Percentiles rank a stretch among this genome's conserved stretches.
These are phyloP conservation scores for Actinidia chinensis DNA, from an alignment of 179 eudicot genomes.

Conservation along the genomic window DNA sequence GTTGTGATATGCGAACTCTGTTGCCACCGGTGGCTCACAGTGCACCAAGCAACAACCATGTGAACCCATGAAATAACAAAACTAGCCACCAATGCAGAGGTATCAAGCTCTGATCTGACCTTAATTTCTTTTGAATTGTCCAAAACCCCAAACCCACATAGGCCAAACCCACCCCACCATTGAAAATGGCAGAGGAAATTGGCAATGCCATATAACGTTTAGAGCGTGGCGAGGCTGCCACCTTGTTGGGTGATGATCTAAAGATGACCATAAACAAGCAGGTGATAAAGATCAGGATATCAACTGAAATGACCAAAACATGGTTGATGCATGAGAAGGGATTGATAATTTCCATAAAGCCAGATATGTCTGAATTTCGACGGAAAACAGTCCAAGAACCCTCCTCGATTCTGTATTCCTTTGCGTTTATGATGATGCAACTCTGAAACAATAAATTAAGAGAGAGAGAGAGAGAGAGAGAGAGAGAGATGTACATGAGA, in stretches of 20 bases:
- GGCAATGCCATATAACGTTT: neutral
- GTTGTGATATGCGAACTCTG: neutral
- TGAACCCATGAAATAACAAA: constrained; percentile 33
- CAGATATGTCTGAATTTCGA: constrained; percentile 17
- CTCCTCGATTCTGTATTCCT: too few relatives aligned
- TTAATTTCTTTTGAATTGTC: constrained; percentile 32
- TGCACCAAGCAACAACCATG: constrained; percentile 41
- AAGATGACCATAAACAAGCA: neutral
- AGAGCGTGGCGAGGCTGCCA: neutral
- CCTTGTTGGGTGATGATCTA: constrained; percentile 10
- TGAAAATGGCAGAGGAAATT: constrained; percentile 35
- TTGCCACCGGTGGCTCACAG: constrained; percentile 23
- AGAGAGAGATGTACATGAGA: too few relatives aligned
- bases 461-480: too few relatives aligned
- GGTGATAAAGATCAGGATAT: constrained; percentile 13
- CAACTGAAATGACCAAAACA: constrained; percentile 11
- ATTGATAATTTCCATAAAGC: constrained; percentile 15
- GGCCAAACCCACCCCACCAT: constrained; percentile 41
- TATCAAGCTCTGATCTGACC: constrained; percentile 21
- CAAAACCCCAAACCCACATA: constrained; percentile 41
- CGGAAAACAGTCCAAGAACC: constrained; percentile 20
- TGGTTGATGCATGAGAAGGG: constrained; percentile 33
- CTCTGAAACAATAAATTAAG: too few relatives aligned
- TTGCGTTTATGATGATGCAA: too few relatives aligned
- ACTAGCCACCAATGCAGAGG: constrained; percentile 44